Percentiles rank a stretch among this genome's conserved stretches.
phyloP scores from a whole-genome alignment of 345 rosid genomes.

The Eucalyptus pumila region DNA sequence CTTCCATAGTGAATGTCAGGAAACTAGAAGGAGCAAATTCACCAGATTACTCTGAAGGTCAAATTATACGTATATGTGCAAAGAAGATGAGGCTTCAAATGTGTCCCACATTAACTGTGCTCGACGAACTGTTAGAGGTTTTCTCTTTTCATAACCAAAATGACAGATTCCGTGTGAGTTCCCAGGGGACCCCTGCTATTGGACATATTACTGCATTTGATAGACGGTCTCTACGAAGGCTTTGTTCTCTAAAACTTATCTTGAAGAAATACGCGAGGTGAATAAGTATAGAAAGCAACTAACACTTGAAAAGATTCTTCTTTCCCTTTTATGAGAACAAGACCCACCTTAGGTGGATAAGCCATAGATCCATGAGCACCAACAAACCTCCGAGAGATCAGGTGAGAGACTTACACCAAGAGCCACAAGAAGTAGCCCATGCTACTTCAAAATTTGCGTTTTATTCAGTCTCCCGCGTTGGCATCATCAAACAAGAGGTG shows the following conservation, averaged over 20 bases:
- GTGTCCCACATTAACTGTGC: not conserved
- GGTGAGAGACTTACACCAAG: not conserved
- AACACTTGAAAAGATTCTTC: not conserved
- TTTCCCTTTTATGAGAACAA: not conserved
- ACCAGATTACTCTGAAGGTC: not conserved
- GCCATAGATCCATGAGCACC: not conserved
- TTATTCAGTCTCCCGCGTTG: not conserved
- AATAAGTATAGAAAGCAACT: not conserved
- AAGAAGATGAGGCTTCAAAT: not conserved
- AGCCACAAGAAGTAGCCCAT: not conserved
- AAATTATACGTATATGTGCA: not conserved
- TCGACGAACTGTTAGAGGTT: not conserved
- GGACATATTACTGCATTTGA: not conserved
- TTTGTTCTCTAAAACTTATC: not conserved
- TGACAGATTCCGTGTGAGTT: not conserved
- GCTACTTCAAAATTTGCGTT: not conserved
- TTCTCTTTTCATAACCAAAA: not conserved
- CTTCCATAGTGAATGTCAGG: not conserved
- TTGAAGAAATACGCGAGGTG: not conserved
- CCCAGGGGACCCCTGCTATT: not conserved
- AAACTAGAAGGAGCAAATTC: not conserved
- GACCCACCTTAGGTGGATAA: not conserved
- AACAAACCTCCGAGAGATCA: not conserved
- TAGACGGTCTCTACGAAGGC: not conserved
- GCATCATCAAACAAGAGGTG: not conserved